Evolutionary conservation across 1,284 basidiomycete species (phyloP), one percentile per base, ranked within the genome.

Genomic region (Trametes versicolor): DNA sequence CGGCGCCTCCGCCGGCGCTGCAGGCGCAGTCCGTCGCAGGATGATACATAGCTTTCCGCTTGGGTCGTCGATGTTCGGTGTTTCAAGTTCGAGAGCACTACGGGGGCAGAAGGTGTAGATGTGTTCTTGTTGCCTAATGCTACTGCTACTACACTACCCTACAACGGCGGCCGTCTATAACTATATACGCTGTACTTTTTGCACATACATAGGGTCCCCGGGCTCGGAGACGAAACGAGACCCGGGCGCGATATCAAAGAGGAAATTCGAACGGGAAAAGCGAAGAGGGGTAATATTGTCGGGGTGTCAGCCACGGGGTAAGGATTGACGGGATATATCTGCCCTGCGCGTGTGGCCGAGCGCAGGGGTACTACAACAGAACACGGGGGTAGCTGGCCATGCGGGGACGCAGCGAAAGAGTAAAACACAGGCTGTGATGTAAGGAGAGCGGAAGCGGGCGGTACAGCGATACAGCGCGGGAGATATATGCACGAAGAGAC

Each of bases 21-120:
- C 76, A 74, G 62, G 72, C 72, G 60, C 72, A 23, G 77, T 79
- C 1, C 69, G 75, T 50, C 19, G 78, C 76, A 63, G 80, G 62
- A 48, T 59, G 37, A 21, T 29, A 21, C 45, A 34, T n/a, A 21
- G 3, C 21, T 48, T 21, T 27, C 15, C 32, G 21, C 19, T 34
- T 55, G 21, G 5, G 3, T 32, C 3, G 29, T 53, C 19, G 34
- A 7, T 25, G 12, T 25, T n/a, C 32, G 17, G 8, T 23, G 25
- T 13, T 12, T 6, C 10, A 3, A 48, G 3, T 29, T 25, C 27
- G 27, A 32, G 29, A 32, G 8, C 29, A 32, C 8, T 8, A 17
- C 2, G 15, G 23, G 17, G 39, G 9, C 23, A 27, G 21, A 21
- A 23, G 23, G 25, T 12, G 17, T 36, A 49, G 48, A 49, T 49